Evolutionary conservation across 2,329 filamentous ascomycete genomes (phyloP), one percentile per base, ranked within the genome.

Genomic region (Trichophyton verrucosum): DNA sequence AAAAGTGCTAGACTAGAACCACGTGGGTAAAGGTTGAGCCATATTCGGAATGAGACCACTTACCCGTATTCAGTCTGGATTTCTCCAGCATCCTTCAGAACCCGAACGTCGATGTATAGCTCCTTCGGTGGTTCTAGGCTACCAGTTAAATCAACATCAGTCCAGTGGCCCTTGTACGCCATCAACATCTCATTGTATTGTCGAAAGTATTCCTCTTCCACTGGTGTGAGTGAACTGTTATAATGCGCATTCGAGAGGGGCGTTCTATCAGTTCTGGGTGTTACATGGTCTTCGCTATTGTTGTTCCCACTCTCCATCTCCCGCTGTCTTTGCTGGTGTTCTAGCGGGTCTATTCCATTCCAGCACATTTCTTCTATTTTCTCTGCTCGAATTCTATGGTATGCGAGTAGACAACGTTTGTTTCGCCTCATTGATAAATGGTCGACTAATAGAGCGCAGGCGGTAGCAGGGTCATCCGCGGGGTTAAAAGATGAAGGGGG

Each of bases 51-150:
- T 57, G 42, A 38, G 47, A 49, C 15, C 20, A 78, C 86, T 74
- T 80, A 95, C 88, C 94, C 94, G 71, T 99, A 99, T 79, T 99
- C 95, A 0, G 94, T 99, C 77, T 99, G 92, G 65, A 99, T 96
- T 78, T 99, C 94, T 3, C 95, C 94, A 1, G 92, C 94, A 77
- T 99, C 94, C 73, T 94, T 96, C 65, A 99, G 76, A 57, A 99
- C 94, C 55, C 94, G 81, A 40, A 99, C 94, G 73, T 99, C 94
- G 68, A 99, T 95, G 73, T 97, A 99, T 59, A 99, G 77, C 74
- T 99, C 94, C 67, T 85, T 84, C n/a, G 94, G 94, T 24, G 94
- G 94, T 70, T 96, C 91, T 70, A 99, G 78, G 69, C 88, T 94
- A 36, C 94, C 94, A 2, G 94, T 96, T 60, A 99, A 78, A 74